Evolutionary conservation across 2,329 filamentous ascomycete species (phyloP).

Genomic region (Podosphaera aphanis): DNA sequence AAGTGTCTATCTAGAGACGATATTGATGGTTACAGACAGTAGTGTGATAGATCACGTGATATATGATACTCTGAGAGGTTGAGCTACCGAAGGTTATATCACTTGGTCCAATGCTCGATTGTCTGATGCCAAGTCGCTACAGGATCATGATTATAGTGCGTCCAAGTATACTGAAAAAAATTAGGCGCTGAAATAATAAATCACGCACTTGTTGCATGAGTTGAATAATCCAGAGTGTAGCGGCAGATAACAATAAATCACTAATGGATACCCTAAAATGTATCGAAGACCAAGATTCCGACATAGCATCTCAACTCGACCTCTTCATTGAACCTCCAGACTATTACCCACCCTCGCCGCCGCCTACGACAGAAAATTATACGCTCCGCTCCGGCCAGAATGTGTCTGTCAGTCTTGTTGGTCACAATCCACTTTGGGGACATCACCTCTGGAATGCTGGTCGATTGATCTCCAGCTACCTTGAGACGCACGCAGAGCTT

Average conservation of each 20-base stretch:
- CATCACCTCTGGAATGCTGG: constrained; percentile 84
- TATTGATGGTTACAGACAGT: too few relatives aligned
- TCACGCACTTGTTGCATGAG: too few relatives aligned
- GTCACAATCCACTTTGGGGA: constrained; percentile 71
- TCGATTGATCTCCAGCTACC: constrained; percentile 51
- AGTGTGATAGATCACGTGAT: too few relatives aligned
- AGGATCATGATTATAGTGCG: too few relatives aligned
- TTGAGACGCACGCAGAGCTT: constrained; percentile 44
- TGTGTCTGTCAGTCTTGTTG: constrained; percentile 50
- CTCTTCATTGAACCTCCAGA: constrained; percentile 64
- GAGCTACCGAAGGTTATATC: too few relatives aligned
- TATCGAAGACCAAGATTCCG: constrained; percentile 5
- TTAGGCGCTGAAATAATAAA: too few relatives aligned
- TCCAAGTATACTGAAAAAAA: too few relatives aligned
- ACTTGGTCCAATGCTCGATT: too few relatives aligned
- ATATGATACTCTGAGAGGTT: too few relatives aligned
- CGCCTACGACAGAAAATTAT: constrained; percentile 51
- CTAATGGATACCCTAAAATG: background rate
- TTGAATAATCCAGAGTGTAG: too few relatives aligned
- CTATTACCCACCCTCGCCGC: constrained; percentile 57
- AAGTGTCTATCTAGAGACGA: too few relatives aligned
- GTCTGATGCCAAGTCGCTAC: too few relatives aligned
- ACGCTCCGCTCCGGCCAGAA: constrained; percentile 35
- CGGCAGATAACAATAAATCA: background rate
- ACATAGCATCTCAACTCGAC: constrained; percentile 13